Base-by-base conservation (phyloP, 2,329 filamentous ascomycete species). In the Fusarium domesticum region DNA sequence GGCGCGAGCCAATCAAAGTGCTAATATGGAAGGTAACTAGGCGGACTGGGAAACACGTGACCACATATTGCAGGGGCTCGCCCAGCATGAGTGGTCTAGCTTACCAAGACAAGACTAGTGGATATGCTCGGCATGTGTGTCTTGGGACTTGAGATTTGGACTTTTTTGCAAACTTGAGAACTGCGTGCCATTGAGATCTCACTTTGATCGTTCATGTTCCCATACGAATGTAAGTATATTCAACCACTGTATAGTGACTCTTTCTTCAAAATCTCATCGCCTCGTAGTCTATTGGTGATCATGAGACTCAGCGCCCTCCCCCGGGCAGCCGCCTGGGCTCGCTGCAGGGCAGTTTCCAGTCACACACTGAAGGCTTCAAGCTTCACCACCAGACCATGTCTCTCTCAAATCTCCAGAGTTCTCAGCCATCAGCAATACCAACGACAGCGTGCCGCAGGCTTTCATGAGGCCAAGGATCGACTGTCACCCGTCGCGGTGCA, bases 391-490 rank as follows among this genome's bases (percentile, higher is more conserved):
- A 44, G 43, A 4, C 37, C 52, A 17, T 39, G 42, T 41, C 38
- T 51, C 10, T 23, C 31, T 14, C 36, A 37, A 33, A 23, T 47
- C 19, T 44, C 47, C 12, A 42, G 28, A 23, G 10, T 18, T 6
- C 18, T 43, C 17, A 42, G 30, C 4, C 50, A 52, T 28, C 40
- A 45, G 37, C 51, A 48, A 45, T 34, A 43, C 6, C 45, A 46
- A 18, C 38, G 30, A 11, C 51, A 57, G 19, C 48, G 53, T 47
- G 39, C 40, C 32, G 39, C 54, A 39, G 42, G 48, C 20, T 60
- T 62, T 39, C 61, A 63, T 19, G 56, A 61, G 35, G 49, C 53
- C 14, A 52, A 47, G 18, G 46, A 43, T 39, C 54, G 51, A 19
- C 44, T 49, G 5, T 46, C 41, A 7, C 47, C 59, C 3, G 31